Evolutionary conservation across 2,329 filamentous ascomycete species (phyloP), one percentile per base, ranked within the genome.

Genomic region (Trichoderma endophyticum): DNA sequence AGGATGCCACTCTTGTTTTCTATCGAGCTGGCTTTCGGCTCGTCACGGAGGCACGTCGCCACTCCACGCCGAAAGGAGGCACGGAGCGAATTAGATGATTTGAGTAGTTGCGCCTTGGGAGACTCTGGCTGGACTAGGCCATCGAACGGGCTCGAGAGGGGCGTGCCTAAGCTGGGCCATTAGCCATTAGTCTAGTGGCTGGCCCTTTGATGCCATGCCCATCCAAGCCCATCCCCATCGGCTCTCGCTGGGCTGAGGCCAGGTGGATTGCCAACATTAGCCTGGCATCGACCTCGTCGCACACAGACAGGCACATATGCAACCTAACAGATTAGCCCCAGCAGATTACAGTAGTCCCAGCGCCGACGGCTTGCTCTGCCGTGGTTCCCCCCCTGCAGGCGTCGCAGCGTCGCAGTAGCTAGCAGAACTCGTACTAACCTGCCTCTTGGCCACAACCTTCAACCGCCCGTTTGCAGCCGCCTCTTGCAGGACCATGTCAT

Each of bases 371-470:
- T 62, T 36, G 57, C 21, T 54, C 43, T 70, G 67, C 67, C 39
- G 67, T 62, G 14, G 30, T 62, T 39, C 56, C 67, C 67, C 54
- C 67, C 67, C 57, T 70, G 66, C 66, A 70, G 66, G 34, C 65
- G 57, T 43, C 18, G 8, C 57, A 57, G 48, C 24, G 51, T 12
- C 15, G 63, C 24, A 56, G 51, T 28, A 36, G 30, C 63, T 26
- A 66, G 51, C 64, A 39, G 24, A 24, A 48, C 36, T 48, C 15
- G 26, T 14, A 24, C 62, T 51, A 32, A 43, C 24, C 24, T 12
- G 60, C 28, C 11, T 60, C 28, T 30, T 60, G 28, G 57, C 48
- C 48, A 54, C 11, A 54, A 24, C 48, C 48, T 54, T 54, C 48
- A 54, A 54, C 48, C n/a, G 48, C n/a, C 48, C n/a, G n/a, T 24